A percentile compares a stretch with the other conserved stretches of the same genome.
phyloP scores from a whole-genome alignment of 1,139 yeast genomes.

The Petasospora fabianii region DNA sequence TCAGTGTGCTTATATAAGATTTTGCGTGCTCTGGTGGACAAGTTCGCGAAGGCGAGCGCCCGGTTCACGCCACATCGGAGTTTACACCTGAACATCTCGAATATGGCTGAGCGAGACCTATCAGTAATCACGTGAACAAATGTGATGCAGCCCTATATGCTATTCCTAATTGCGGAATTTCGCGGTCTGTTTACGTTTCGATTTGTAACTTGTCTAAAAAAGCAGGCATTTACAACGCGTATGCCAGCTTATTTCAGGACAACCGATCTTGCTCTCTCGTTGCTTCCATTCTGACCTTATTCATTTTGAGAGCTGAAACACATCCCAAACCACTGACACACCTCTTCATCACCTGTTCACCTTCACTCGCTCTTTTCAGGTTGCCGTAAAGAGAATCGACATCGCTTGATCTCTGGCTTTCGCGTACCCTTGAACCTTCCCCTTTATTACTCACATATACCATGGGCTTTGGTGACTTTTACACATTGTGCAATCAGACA shows the following conservation, averaged over 20 bases:
- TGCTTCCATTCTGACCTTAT: too few species aligned
- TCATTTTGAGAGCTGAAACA: too few species aligned
- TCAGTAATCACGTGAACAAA: constrained; percentile 1
- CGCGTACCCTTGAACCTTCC: neutral
- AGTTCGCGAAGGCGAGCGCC: neutral
- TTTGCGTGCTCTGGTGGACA: neutral
- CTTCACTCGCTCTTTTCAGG: too few species aligned
- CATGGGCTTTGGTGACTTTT: constrained; percentile 68
- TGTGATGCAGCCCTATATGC: constrained; percentile 1
- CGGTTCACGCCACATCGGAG: constrained; percentile 5
- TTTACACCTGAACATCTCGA: neutral
- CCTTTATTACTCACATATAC: constrained; percentile 1
- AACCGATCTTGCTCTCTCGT: too few species aligned
- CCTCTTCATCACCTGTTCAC: too few species aligned
- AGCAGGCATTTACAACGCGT: neutral
- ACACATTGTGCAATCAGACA: constrained; percentile 59
- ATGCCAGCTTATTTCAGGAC: too few species aligned
- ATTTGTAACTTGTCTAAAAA: constrained; percentile 6
- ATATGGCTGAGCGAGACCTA: constrained; percentile 5
- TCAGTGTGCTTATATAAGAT: constrained; percentile 4
- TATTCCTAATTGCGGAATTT: neutral
- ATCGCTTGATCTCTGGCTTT: neutral
- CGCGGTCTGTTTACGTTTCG: constrained; percentile 14
- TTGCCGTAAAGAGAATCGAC: too few species aligned
- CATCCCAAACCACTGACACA: too few species aligned